Evolutionary conservation across 2,329 filamentous ascomycete genomes (phyloP).

Genomic region (Penicillium concentricum): DNA sequence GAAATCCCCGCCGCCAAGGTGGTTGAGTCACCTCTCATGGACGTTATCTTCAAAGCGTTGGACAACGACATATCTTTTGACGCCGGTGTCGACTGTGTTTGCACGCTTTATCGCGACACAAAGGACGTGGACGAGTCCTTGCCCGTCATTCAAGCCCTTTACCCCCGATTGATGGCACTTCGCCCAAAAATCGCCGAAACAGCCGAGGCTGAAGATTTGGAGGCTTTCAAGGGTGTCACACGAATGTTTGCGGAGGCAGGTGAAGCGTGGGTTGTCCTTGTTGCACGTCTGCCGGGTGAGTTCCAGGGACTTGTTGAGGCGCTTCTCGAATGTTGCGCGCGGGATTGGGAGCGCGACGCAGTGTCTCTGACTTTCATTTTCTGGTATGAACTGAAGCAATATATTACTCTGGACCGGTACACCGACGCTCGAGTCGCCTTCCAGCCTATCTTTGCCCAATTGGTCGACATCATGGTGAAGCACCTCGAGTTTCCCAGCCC

Average conservation of each 20-base stretch:
- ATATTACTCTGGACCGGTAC: slow-evolving; percentile 86
- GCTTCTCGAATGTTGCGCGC: slow-evolving; percentile 84
- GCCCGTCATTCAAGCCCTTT: slow-evolving; percentile 75
- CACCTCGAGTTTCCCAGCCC: slow-evolving; percentile 84
- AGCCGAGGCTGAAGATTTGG: slow-evolving; percentile 77
- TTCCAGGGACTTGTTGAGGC: slow-evolving; percentile 86
- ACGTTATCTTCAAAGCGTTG: slow-evolving; percentile 75
- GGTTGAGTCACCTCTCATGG: slow-evolving; percentile 79
- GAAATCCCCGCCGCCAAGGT: slow-evolving; percentile 84
- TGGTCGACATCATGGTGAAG: slow-evolving; percentile 89
- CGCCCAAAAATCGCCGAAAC: slow-evolving; percentile 72
- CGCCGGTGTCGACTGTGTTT: slow-evolving; percentile 87
- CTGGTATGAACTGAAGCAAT: slow-evolving; percentile 98
- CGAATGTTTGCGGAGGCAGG: slow-evolving; percentile 90
- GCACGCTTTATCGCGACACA: slow-evolving; percentile 87
- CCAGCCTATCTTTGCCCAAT: slow-evolving; percentile 77
- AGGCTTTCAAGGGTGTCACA: slow-evolving; percentile 83
- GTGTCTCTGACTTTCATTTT: slow-evolving; percentile 94
- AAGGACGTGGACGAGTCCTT: slow-evolving; percentile 89
- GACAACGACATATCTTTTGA: slow-evolving; percentile 76
- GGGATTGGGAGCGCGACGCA: slow-evolving; percentile 85
- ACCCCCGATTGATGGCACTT: slow-evolving; percentile 75
- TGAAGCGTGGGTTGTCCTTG: slow-evolving; percentile 89
- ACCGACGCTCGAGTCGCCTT: slow-evolving; percentile 74
- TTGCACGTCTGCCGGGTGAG: slow-evolving; percentile 76